Evolutionary conservation across 2,329 filamentous ascomycete genomes (phyloP).

Genomic region (Periconia macrospinosa): DNA sequence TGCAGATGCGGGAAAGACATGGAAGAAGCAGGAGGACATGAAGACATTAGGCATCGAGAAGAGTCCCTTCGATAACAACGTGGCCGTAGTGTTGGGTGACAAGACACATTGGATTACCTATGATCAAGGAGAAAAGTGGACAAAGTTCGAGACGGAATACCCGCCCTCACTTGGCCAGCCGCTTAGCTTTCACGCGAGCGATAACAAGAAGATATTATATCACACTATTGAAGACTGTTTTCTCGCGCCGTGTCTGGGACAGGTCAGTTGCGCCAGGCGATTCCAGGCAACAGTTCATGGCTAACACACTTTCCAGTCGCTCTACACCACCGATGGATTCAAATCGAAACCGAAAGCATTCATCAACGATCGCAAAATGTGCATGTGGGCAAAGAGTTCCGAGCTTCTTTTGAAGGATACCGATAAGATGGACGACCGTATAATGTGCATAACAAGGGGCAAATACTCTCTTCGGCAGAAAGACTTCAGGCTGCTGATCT

Average conservation of each 20-base stretch:
- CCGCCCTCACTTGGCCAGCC: slow-evolving; percentile 56
- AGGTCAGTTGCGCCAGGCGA: slow-evolving; percentile 50
- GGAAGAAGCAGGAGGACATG: slow-evolving; percentile 67
- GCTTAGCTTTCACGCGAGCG: slow-evolving; percentile 79
- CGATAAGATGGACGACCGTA: slow-evolving; percentile 65
- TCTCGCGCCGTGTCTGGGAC: slow-evolving; percentile 43
- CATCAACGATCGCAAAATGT: slow-evolving; percentile 70
- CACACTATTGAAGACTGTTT: slow-evolving; percentile 53
- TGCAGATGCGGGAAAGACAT: slow-evolving; percentile 75
- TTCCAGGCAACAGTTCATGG: background rate
- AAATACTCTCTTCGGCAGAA: slow-evolving; percentile 69
- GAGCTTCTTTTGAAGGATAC: slow-evolving; percentile 72
- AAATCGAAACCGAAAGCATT: slow-evolving; percentile 65
- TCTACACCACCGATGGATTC: slow-evolving; percentile 88
- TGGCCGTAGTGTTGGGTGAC: slow-evolving; percentile 72
- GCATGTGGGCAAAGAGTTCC: slow-evolving; percentile 83
- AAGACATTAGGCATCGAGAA: slow-evolving; percentile 65
- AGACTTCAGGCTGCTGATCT: slow-evolving; percentile 77
- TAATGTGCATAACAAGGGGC: slow-evolving; percentile 79
- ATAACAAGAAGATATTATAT: slow-evolving; percentile 84
- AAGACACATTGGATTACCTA: slow-evolving; percentile 79
- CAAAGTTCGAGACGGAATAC: slow-evolving; percentile 66
- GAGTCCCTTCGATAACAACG: slow-evolving; percentile 76
- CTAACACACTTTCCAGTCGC: slow-evolving; percentile 42
- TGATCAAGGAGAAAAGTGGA: slow-evolving; percentile 82